Base-by-base conservation (phyloP, 257 asterid genomes). In the Dorcoceras hygrometricum region DNA sequence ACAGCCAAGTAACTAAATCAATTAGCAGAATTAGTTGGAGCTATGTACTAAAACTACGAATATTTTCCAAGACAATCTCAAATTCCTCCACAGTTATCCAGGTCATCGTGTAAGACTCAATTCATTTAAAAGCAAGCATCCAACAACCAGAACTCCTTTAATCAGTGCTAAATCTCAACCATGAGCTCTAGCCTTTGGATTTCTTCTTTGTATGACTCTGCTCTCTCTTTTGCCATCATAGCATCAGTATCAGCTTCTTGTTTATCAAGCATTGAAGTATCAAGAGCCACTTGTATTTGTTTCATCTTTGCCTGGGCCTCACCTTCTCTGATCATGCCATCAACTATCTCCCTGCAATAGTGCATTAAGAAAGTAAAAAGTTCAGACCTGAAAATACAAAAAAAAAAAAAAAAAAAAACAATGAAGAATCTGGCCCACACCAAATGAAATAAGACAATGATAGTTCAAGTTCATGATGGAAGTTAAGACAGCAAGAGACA, bases 161-260 rank as follows among this genome's bases (percentile, higher is more conserved):
- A 16, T 31, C 4, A 58, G 64, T 48, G 77, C 96, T 78, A 29
- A 29, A 34, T 34, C 8, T 4, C 2, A 71, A 93, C 97, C 96
- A 81, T 81, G 82, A 79, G 69, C 80, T 85, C 86, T 65, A 89
- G 85, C 84, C 95, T 81, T 84, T 80, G 87, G 80, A 81, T 77
- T 78, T 94, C 96, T 43, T 88, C 81, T 71, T 79, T 80, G 70
- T 79, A 81, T 25, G 78, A 79, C 73, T 82, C 92, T 59, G 86
- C 86, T 65, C 71, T 84, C 81, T 85, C 95, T 79, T 86, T 88
- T 29, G 80, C 76, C 83, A 86, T 64, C 67, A 80, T 79, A 66
- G 76, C 86, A 84, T 94, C 97, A 66, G 79, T 72, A 76, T 88
- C 87, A 51, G 95, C 88, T 71, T 82, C 81, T 81, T 77, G 89